Evolutionary conservation across 371 early-diverging fungal genomes (phyloP).

Genomic region (Apophysomyces elegans): DNA sequence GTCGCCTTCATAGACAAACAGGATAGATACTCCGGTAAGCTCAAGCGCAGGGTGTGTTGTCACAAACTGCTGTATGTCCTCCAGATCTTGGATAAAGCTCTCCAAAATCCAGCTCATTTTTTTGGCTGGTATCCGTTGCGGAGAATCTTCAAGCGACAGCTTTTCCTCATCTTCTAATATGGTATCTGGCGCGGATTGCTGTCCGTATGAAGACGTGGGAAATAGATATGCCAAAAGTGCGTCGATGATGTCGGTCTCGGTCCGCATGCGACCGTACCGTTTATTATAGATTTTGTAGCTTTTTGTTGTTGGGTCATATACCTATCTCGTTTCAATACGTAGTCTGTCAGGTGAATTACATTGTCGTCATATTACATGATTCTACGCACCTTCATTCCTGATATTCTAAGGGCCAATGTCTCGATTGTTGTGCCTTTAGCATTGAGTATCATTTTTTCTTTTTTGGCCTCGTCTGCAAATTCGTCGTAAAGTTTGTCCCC

Average conservation of each 20-base stretch:
- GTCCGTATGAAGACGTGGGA: conserved; percentile 40
- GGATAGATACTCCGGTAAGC: conserved; percentile 68
- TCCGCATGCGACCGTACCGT: conserved; percentile 48
- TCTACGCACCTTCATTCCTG: conserved; percentile 63
- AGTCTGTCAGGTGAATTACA: too few species aligned
- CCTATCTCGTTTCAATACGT: conserved; percentile 23
- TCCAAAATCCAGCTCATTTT: conserved; percentile 63
- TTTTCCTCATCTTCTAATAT: conserved; percentile 7
- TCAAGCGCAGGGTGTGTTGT: conserved; percentile 51
- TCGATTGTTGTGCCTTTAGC: conserved; percentile 64
- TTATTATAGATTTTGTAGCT: conserved; percentile 49
- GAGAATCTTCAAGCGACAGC: conserved; percentile 5
- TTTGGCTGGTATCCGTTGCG: conserved; percentile 20
- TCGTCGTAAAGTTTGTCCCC: conserved; percentile 70
- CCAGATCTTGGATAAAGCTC: conserved; percentile 61
- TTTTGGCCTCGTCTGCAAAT: conserved; percentile 66
- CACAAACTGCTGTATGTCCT: conserved; percentile 55
- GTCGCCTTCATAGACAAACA: conserved; percentile 78
- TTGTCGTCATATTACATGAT: too few species aligned
- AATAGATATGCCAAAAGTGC: conserved; percentile 56
- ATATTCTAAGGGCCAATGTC: conserved; percentile 61
- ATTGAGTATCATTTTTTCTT: conserved; percentile 57
- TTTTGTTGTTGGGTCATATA: conserved; percentile 41
- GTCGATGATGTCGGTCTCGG: conserved; percentile 43
- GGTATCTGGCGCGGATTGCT: conserved; percentile 7